Base-by-base conservation (phyloP, 768 basidiomycete species). In the Panaeolus papilionaceus region DNA sequence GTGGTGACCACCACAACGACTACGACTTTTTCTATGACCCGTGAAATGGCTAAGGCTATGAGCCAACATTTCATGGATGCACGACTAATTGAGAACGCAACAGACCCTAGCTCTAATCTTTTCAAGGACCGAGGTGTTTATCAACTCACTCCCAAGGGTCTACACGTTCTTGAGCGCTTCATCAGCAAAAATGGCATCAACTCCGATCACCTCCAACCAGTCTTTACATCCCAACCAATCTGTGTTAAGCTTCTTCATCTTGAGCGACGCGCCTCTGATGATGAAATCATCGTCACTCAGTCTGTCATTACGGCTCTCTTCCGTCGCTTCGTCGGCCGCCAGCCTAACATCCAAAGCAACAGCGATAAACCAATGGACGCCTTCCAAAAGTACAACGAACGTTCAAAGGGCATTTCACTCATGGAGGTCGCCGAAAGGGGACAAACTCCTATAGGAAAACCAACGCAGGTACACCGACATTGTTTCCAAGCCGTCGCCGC, bases 11-110 rank as follows among this genome's bases (percentile, higher is more conserved):
- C 98, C 0, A 99, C 98, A 0, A 99, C 98, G 6, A 99, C 98
- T 5, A 99, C 98, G 49, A 99, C 98, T 39, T 99, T 99, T 83
- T 95, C 95, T 69, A 99, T 99, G 98, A 95, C 95, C 72, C 92
- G 98, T 73, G 98, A 99, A 54, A 99, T 99, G 94, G 98, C 98
- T 70, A 99, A 98, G 82, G 95, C 95, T 39, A 99, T 99, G 92
- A 94, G 95, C 82, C 98, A 99, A 80, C 96, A 99, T 77, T 99
- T 99, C 77, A 98, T 99, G 95, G 98, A 99, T 72, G 96, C 98
- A 67, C 94, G 96, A 71, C 86, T 99, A 69, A 96, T 99, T 71
- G 96, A 98, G 81, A 98, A 98, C 77, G 97, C 95, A 16, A 89
- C 94, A 18, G 98, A 99, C 80, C 92, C 92, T 39, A 84, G 86